Evolutionary conservation across 2,329 filamentous ascomycete species (phyloP).

Genomic region (Furcasterigmium furcatum): DNA sequence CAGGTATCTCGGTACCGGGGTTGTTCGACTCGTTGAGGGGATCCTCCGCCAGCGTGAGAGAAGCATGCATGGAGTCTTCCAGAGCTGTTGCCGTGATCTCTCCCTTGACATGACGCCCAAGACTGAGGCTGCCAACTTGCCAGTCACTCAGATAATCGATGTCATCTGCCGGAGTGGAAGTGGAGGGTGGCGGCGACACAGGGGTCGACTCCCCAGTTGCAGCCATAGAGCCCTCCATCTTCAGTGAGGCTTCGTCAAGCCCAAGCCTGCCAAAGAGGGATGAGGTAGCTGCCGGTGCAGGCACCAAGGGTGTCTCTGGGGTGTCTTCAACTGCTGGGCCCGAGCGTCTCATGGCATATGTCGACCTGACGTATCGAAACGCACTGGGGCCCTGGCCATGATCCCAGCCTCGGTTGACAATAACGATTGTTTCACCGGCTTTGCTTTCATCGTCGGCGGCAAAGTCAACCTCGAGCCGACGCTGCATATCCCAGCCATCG

Average conservation of each 20-base stretch:
- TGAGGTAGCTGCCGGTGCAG: too few species aligned
- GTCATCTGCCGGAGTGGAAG: not conserved
- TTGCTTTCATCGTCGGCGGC: constrained; percentile 73
- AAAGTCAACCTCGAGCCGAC: constrained; percentile 85
- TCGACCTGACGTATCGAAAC: constrained; percentile 37
- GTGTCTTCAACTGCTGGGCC: constrained; percentile 6
- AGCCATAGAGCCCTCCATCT: not conserved
- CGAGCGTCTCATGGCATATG: not conserved
- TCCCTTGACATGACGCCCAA: constrained; percentile 38
- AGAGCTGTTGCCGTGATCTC: constrained; percentile 69
- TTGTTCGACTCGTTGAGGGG: constrained; percentile 42
- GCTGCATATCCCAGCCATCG: constrained; percentile 88
- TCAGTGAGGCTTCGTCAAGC: constrained; percentile 1
- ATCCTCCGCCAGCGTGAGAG: constrained; percentile 74
- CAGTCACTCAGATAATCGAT: constrained; percentile 5
- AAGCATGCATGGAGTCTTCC: constrained; percentile 72
- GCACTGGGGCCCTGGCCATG: constrained; percentile 46
- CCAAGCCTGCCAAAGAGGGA: too few species aligned
- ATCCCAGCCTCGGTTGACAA: constrained; percentile 70
- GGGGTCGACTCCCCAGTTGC: not conserved
- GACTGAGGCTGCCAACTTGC: constrained; percentile 4
- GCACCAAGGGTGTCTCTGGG: not conserved
- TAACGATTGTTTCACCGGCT: constrained; percentile 72
- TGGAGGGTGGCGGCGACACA: not conserved
- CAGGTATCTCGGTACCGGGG: constrained; percentile 63